Evolutionary conservation across 139 green algal genomes (phyloP).

Genomic region (Auxenochlorella pyrenoidosa): DNA sequence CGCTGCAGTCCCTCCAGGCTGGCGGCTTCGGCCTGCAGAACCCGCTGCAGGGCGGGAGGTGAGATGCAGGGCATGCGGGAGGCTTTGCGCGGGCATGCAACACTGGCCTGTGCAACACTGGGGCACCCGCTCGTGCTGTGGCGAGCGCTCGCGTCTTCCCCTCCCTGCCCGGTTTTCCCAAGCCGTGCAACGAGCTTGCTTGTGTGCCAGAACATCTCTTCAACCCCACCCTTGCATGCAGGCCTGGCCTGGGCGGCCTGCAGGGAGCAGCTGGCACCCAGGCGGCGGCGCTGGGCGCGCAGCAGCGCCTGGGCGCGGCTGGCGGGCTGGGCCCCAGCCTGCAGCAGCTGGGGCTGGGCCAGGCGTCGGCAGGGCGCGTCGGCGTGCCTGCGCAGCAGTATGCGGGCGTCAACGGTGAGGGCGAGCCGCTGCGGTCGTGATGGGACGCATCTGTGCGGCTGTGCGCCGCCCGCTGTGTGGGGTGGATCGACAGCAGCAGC

Average conservation of each 20-base stretch:
- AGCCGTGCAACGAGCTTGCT: no score
- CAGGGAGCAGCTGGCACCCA: background rate
- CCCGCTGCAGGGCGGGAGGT: constrained; percentile 38
- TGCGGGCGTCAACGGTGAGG: constrained; percentile 21
- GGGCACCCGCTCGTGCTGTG: no score
- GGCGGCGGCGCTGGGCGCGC: constrained; percentile 25
- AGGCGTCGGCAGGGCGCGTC: constrained; percentile 9
- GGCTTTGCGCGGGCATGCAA: no score
- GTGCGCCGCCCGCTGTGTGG: no score
- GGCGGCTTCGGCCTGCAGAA: constrained; percentile 48
- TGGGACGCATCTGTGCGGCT: no score
- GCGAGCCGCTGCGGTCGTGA: no score
- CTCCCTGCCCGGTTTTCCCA: no score
- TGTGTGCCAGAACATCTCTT: no score
- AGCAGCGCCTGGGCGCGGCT: constrained; percentile 33
- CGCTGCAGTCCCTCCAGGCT: constrained; percentile 34
- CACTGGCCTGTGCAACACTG: no score
- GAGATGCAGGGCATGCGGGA: background rate
- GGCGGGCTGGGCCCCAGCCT: constrained; percentile 9
- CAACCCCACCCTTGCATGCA: no score
- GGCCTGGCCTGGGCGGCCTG: constrained; percentile 37
- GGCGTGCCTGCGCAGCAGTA: constrained; percentile 27
- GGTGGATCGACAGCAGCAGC: no score
- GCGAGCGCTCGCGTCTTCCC: no score
- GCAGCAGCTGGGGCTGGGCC: constrained; percentile 29